Percentiles rank a stretch among this genome's conserved stretches.
Evolutionary conservation across 2,329 filamentous ascomycete species (phyloP).

Genomic region (Pyricularia grisea): DNA sequence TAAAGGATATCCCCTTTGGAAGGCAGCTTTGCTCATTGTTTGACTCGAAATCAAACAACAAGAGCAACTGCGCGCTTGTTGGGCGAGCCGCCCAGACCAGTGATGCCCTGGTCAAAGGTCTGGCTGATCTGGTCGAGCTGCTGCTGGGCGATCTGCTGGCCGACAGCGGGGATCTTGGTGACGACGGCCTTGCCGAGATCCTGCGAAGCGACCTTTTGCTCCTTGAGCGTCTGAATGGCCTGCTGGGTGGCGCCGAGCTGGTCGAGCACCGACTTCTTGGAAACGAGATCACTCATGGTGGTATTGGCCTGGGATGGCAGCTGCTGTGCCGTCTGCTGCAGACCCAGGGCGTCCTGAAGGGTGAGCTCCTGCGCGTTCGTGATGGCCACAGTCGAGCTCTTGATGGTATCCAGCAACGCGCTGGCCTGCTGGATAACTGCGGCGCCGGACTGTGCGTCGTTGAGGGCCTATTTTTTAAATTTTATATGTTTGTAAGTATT

Average conservation of each 20-base stretch:
- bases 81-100: slow-evolving; percentile 5
- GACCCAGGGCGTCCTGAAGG: slow-evolving; percentile 14
- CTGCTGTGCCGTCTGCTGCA: slow-evolving; percentile 12
- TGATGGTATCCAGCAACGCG: slow-evolving; percentile 6
- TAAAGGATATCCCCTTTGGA: too few species aligned
- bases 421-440: background rate
- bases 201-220: slow-evolving; percentile 12
- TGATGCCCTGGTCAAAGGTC: slow-evolving; percentile 13
- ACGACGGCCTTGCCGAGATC: slow-evolving; percentile 24
- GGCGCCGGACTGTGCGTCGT: background rate
- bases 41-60: background rate
- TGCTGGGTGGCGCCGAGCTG: slow-evolving; percentile 16
- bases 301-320: slow-evolving; percentile 14
- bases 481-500: background rate
- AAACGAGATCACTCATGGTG: slow-evolving; percentile 12
- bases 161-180: slow-evolving; percentile 17
- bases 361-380: slow-evolving; percentile 10
- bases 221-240: slow-evolving; percentile 14
- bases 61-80: background rate
- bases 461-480: background rate
- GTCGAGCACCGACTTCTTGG: slow-evolving; percentile 18
- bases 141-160: slow-evolving; percentile 17
- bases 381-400: slow-evolving; percentile 16
- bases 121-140: slow-evolving; percentile 15
- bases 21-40: too few species aligned